Conservation (phyloP, 2,329 filamentous ascomycete species). For the Colletotrichum costaricense region DNA sequence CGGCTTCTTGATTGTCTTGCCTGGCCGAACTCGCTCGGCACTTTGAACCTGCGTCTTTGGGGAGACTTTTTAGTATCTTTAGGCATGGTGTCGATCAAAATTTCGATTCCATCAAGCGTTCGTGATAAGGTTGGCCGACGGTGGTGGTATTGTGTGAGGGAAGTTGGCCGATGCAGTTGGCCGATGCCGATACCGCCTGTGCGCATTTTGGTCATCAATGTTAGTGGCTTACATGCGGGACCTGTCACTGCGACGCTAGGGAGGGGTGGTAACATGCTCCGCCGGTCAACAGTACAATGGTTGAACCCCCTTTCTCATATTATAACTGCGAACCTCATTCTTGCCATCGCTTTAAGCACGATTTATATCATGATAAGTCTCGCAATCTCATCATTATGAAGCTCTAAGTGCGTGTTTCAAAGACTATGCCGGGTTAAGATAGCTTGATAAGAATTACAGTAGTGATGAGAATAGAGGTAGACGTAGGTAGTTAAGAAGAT, state of each 20-base stretch:
- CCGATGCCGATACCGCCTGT: background rate
- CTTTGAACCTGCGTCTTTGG: conserved; percentile 50
- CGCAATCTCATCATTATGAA: no score
- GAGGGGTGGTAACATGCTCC: background rate
- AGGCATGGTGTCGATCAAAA: background rate
- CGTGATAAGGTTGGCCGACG: background rate
- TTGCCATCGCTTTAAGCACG: background rate
- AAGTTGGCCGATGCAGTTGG: background rate
- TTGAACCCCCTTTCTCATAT: no score
- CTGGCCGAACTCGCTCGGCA: conserved; percentile 54
- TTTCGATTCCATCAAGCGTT: background rate
- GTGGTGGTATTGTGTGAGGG: background rate
- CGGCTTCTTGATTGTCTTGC: conserved; percentile 54
- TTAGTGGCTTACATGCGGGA: background rate
- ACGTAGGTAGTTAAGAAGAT: no score
- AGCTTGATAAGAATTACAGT: background rate
- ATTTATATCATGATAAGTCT: no score
- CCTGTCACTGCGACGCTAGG: background rate
- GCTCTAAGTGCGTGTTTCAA: no score
- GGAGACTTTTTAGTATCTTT: background rate
- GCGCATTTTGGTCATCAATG: background rate
- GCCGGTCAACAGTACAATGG: no score
- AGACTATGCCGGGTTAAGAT: no score
- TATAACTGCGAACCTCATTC: background rate
- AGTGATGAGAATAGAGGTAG: no score